phyloP scores from a whole-genome alignment of 164 flowering plant genomes.

The Magnolia changhungtana region DNA sequence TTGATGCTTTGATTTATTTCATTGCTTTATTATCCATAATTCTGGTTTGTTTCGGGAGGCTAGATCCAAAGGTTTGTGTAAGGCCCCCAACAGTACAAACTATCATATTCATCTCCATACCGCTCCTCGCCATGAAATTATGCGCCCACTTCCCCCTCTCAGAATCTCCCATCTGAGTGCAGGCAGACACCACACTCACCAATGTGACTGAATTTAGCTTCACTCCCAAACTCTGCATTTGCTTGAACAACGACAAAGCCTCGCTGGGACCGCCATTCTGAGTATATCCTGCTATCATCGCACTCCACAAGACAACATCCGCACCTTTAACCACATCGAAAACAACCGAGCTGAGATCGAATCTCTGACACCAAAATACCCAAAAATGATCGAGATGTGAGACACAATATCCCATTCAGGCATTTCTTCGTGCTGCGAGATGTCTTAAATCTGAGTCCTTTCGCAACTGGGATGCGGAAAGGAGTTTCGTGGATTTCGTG shows the following conservation, averaged over 20 bases:
- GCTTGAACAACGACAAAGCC: constrained; percentile 20
- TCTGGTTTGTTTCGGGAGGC: too few species aligned
- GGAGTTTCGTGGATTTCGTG: too few species aligned
- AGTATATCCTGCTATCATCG: constrained; percentile 22
- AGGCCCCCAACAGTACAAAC: too few species aligned
- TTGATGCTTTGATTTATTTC: too few species aligned
- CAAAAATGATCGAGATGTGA: constrained; percentile 14
- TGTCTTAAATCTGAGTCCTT: too few species aligned
- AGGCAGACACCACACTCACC: constrained; percentile 20
- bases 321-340: constrained; percentile 17
- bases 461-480: too few species aligned
- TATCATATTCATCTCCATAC: constrained; percentile 14
- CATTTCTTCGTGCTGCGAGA: too few species aligned
- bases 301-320: constrained; percentile 21
- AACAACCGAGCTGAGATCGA: constrained; percentile 15
- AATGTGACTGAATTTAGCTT: constrained; percentile 20
- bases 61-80: too few species aligned
- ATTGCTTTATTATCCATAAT: too few species aligned
- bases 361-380: constrained; percentile 13
- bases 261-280: constrained; percentile 17
- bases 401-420: constrained; percentile 20
- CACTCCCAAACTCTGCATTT: constrained; percentile 15
- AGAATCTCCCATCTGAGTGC: constrained; percentile 18
- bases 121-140: constrained; percentile 10
- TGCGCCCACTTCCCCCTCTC: constrained; percentile 12